These are phyloP conservation scores for Hypoxylon sp. DNA, from an alignment of 2,329 filamentous ascomycete species.

Conservation along the genomic window DNA sequence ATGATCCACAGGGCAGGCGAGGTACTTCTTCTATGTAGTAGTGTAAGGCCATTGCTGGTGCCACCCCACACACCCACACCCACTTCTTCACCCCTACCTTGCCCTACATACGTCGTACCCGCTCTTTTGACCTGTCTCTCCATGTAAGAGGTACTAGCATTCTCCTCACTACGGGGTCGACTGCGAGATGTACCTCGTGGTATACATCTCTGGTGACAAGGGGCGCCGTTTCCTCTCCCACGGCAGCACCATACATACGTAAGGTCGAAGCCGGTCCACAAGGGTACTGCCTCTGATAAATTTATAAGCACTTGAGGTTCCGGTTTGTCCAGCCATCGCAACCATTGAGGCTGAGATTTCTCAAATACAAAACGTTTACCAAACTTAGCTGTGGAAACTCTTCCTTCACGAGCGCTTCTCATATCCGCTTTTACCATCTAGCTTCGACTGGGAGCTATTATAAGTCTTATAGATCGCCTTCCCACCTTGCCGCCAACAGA, in stretches of 20 bases:
- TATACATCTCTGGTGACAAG: constrained; percentile 43
- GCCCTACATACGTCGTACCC: constrained; percentile 44
- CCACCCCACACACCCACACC: constrained; percentile 41
- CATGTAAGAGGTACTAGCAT: constrained; percentile 42
- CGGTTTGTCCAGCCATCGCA: constrained; percentile 46
- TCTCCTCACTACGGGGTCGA: constrained; percentile 38
- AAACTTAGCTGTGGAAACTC: constrained; percentile 47
- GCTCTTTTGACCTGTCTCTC: constrained; percentile 42
- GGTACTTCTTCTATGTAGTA: constrained; percentile 38
- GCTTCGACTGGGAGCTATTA: constrained; percentile 42
- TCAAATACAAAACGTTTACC: constrained; percentile 49
- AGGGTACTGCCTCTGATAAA: constrained; percentile 45
- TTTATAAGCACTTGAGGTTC: constrained; percentile 52
- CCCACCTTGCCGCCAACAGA: constrained; percentile 21
- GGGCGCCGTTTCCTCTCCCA: constrained; percentile 42
- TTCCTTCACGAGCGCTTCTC: constrained; percentile 43
- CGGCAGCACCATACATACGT: constrained; percentile 45
- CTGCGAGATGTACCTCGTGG: constrained; percentile 42
- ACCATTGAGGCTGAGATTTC: constrained; percentile 53
- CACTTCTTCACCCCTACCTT: constrained; percentile 30
- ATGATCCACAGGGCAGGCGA: constrained; percentile 49
- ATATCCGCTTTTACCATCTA: constrained; percentile 40
- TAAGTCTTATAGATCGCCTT: constrained; percentile 43
- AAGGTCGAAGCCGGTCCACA: constrained; percentile 46
- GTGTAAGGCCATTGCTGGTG: constrained; percentile 39